Conservation (phyloP, 805 yeast species). For the Zygotorulaspora chibaensis region DNA sequence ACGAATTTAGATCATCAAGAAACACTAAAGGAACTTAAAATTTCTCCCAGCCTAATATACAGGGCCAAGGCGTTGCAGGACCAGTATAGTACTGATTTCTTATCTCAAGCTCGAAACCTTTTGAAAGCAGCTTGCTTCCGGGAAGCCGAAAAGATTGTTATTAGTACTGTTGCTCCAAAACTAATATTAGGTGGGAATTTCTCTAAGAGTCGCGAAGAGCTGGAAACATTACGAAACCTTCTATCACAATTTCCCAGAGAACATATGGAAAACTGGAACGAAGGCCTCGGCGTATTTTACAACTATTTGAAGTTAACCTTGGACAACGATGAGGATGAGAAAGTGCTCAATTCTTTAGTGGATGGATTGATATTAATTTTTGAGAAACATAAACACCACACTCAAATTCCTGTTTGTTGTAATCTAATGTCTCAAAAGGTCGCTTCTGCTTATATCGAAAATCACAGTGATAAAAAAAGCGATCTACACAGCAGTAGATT, state of each 20-base stretch:
- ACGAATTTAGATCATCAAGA: conserved; percentile 4
- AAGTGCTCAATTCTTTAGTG: conserved; percentile 39
- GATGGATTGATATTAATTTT: conserved; percentile 44
- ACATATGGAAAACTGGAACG: conserved; percentile 46
- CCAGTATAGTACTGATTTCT: conserved; percentile 45
- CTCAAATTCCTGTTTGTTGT: conserved; percentile 45
- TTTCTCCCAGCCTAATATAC: conserved; percentile 48
- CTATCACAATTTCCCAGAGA: conserved; percentile 42
- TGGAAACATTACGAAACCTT: conserved; percentile 36
- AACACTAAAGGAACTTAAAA: conserved; percentile 39
- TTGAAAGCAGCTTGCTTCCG: conserved; percentile 55
- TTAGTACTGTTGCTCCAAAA: conserved; percentile 64
- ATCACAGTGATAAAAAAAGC: neutral
- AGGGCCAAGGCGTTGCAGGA: conserved; percentile 60
- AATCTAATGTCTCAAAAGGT: conserved; percentile 50
- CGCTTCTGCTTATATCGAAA: conserved; percentile 20
- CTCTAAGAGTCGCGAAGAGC: conserved; percentile 38
- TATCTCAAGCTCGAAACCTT: conserved; percentile 58
- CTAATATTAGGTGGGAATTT: conserved; percentile 39
- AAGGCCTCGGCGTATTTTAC: conserved; percentile 56
- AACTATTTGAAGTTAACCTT: conserved; percentile 41
- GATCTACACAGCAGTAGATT: conserved; percentile 9
- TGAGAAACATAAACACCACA: conserved; percentile 27
- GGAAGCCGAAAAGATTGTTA: conserved; percentile 59
- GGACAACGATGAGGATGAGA: conserved; percentile 20